These are phyloP conservation scores for Simplicillium sp. DNA, from an alignment of 2,329 filamentous ascomycete species.

Conservation along the genomic window DNA sequence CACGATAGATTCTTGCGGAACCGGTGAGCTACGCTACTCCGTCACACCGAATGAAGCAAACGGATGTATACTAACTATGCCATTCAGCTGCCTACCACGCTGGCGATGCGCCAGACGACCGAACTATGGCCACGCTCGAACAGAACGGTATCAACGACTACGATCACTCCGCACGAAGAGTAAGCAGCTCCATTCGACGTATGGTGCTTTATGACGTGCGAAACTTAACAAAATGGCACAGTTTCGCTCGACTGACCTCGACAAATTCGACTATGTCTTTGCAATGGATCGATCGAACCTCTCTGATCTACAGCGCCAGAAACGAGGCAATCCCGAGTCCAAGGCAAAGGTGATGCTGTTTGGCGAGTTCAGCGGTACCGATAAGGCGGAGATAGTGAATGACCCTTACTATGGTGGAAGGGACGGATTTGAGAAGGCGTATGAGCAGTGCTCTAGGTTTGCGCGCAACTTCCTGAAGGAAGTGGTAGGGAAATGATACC, in stretches of 20 bases:
- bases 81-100: constrained; percentile 66
- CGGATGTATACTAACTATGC: background rate
- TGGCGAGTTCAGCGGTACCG: constrained; percentile 64
- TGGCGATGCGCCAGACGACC: constrained; percentile 65
- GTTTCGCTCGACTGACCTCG: constrained; percentile 61
- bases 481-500: constrained; percentile 19
- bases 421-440: constrained; percentile 77
- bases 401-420: constrained; percentile 91
- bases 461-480: constrained; percentile 65
- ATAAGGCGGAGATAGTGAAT: constrained; percentile 59
- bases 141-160: constrained; percentile 70
- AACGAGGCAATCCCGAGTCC: constrained; percentile 44
- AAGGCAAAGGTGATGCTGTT: constrained; percentile 70
- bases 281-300: constrained; percentile 89
- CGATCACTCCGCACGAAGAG: constrained; percentile 65
- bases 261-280: constrained; percentile 83
- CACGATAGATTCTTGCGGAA: constrained; percentile 80
- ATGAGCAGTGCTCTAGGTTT: constrained; percentile 72
- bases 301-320: constrained; percentile 53
- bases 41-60: background rate
- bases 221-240: constrained; percentile 13
- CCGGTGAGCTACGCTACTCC: constrained; percentile 34
- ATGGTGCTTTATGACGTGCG: background rate
- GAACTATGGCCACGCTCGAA: constrained; percentile 72
- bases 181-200: constrained; percentile 24